These are phyloP conservation scores for Calocybe indica DNA, from an alignment of 768 basidiomycete genomes.

Conservation along the genomic window DNA sequence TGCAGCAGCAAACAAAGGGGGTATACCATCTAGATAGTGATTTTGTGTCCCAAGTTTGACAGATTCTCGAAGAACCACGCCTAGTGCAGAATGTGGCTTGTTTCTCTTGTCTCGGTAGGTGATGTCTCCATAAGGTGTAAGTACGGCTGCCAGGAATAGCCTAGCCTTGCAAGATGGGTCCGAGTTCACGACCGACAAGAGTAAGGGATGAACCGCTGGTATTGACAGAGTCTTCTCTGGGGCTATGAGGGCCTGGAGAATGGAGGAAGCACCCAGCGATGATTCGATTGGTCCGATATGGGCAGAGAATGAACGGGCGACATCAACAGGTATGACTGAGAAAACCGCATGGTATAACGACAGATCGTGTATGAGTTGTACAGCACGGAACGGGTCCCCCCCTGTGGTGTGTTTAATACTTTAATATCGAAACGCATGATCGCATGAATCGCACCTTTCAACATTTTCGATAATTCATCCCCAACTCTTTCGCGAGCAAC, in stretches of 20 bases:
- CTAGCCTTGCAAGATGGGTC: constrained; percentile 43
- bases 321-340: constrained; percentile 41
- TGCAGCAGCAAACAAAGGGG: constrained; percentile 54
- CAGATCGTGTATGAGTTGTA: constrained; percentile 70
- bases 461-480: constrained; percentile 91
- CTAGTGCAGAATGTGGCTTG: constrained; percentile 50
- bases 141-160: constrained; percentile 71
- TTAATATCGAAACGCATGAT: constrained; percentile 1
- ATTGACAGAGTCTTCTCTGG: constrained; percentile 21
- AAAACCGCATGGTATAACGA: constrained; percentile 68
- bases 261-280: constrained; percentile 49
- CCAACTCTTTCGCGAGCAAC: constrained; percentile 90
- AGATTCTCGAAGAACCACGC: constrained; percentile 74
- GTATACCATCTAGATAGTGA: constrained; percentile 73
- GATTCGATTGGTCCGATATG: constrained; percentile 28
- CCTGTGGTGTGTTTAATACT: constrained; percentile 34
- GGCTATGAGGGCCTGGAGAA: constrained; percentile 48
- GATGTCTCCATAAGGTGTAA: constrained; percentile 64
- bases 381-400: constrained; percentile 64
- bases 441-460: constrained; percentile 53
- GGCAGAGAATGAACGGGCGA: constrained; percentile 38
- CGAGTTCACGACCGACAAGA: constrained; percentile 30
- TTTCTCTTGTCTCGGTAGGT: constrained; percentile 62
- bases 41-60: constrained; percentile 78
- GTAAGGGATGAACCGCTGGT: constrained; percentile 40